phyloP scores from a whole-genome alignment of 805 yeast genomes.

The Candida arabinofermentans region DNA sequence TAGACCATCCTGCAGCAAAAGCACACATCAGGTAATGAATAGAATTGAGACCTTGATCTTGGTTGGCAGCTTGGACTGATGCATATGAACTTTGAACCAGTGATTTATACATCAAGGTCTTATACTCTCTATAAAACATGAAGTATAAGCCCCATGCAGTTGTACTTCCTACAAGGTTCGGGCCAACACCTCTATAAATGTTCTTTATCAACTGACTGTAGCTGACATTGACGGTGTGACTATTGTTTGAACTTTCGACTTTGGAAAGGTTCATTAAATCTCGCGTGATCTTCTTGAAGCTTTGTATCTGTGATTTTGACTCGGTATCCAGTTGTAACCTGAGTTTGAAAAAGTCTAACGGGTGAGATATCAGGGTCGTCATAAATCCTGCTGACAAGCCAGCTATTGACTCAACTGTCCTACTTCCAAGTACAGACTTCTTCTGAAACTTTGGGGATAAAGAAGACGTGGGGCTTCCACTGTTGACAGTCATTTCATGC shows the following conservation, averaged over 20 bases:
- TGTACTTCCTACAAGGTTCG: slow-evolving; percentile 81
- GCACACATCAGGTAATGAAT: slow-evolving; percentile 51
- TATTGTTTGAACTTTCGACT: background rate
- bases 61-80: slow-evolving; percentile 3
- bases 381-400: slow-evolving; percentile 80
- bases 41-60: slow-evolving; percentile 37
- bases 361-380: slow-evolving; percentile 82
- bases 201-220: slow-evolving; percentile 22
- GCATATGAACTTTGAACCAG: background rate
- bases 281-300: slow-evolving; percentile 22
- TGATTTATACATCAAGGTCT: slow-evolving; percentile 25
- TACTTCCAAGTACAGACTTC: slow-evolving; percentile 4
- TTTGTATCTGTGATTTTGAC: slow-evolving; percentile 27
- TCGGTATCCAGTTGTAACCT: slow-evolving; percentile 64
- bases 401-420: slow-evolving; percentile 48
- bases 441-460: background rate
- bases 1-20: slow-evolving; percentile 67
- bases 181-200: slow-evolving; percentile 70
- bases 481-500: background rate
- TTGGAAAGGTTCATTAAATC: slow-evolving; percentile 14
- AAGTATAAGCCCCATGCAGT: slow-evolving; percentile 89
- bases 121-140: slow-evolving; percentile 64
- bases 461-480: background rate
- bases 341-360: slow-evolving; percentile 80
- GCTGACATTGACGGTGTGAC: background rate